Conservation (phyloP, 2,329 filamentous ascomycete genomes). For the Onygena corvina region DNA sequence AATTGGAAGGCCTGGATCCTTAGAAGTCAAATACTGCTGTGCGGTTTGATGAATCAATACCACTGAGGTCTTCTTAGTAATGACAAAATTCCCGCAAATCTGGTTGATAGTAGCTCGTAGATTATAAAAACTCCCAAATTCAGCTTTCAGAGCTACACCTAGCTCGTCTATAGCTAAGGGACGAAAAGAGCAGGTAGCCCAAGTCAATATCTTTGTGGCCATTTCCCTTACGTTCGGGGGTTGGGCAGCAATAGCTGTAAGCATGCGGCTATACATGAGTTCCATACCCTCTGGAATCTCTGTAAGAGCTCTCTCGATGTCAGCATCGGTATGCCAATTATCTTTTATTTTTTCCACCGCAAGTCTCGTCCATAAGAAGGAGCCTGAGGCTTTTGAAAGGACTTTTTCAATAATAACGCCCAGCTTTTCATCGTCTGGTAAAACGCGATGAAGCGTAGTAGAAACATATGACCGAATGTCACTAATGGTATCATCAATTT, state of each 20-base stretch:
- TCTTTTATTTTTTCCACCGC: constrained; percentile 14
- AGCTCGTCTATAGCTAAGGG: constrained; percentile 21
- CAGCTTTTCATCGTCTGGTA: constrained; percentile 15
- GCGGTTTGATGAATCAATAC: constrained; percentile 22
- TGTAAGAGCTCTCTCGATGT: constrained; percentile 15
- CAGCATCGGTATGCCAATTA: constrained; percentile 15
- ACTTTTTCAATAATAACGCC: constrained; percentile 22
- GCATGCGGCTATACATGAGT: constrained; percentile 23
- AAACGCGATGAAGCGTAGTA: background rate
- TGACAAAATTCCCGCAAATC: constrained; percentile 22
- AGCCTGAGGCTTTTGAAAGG: constrained; percentile 27
- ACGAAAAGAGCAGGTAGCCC: constrained; percentile 19
- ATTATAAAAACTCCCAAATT: constrained; percentile 17
- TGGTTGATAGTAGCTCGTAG: constrained; percentile 18
- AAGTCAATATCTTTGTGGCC: constrained; percentile 17
- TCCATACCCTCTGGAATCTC: constrained; percentile 22
- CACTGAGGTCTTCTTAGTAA: constrained; percentile 18
- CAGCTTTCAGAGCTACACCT: constrained; percentile 17
- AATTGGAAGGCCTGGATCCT: constrained; percentile 7
- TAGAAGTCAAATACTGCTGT: constrained; percentile 17
- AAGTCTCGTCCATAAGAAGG: constrained; percentile 29
- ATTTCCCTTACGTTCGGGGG: background rate
- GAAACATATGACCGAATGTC: constrained; percentile 8
- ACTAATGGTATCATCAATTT: constrained; percentile 2
- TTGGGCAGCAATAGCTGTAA: constrained; percentile 11